These are phyloP conservation scores for Penicillium griseofulvum DNA, from an alignment of 2,329 filamentous ascomycete genomes.

Conservation along the genomic window DNA sequence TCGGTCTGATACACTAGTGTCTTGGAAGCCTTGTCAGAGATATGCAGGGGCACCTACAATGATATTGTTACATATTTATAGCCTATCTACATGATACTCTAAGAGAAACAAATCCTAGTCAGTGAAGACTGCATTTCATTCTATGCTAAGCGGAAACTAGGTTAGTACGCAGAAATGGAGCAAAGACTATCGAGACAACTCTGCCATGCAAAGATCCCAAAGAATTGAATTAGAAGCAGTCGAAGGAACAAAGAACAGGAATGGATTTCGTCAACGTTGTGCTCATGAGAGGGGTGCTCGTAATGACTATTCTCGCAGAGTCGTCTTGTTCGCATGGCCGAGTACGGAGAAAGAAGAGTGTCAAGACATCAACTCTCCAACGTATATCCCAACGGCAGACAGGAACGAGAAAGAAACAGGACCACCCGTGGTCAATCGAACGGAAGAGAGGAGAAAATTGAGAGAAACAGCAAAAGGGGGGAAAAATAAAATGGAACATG, in stretches of 20 bases:
- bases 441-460: conserved; percentile 3
- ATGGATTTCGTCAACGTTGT: conserved; percentile 10
- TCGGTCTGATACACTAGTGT: not conserved
- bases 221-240: conserved; percentile 2
- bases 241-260: conserved; percentile 3
- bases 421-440: conserved; percentile 13
- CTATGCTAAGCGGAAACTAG: conserved; percentile 13
- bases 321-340: conserved; percentile 14
- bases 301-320: conserved; percentile 15
- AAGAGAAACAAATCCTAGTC: conserved; percentile 4
- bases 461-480: conserved; percentile 1
- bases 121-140: conserved; percentile 25
- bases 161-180: conserved; percentile 1
- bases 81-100: not conserved
- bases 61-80: not conserved
- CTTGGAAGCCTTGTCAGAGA: not conserved
- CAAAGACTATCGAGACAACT: not conserved
- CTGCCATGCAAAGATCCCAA: conserved; percentile 3
- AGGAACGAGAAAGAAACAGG: conserved; percentile 15
- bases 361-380: conserved; percentile 2
- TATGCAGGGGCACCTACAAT: not conserved
- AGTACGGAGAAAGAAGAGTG: not conserved
- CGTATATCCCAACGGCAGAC: conserved; percentile 7
- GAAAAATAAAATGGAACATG: conserved; percentile 11
- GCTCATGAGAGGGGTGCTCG: conserved; percentile 9